Evolutionary conservation across 164 flowering plant species (phyloP).

Genomic region (Litsea cubeba): DNA sequence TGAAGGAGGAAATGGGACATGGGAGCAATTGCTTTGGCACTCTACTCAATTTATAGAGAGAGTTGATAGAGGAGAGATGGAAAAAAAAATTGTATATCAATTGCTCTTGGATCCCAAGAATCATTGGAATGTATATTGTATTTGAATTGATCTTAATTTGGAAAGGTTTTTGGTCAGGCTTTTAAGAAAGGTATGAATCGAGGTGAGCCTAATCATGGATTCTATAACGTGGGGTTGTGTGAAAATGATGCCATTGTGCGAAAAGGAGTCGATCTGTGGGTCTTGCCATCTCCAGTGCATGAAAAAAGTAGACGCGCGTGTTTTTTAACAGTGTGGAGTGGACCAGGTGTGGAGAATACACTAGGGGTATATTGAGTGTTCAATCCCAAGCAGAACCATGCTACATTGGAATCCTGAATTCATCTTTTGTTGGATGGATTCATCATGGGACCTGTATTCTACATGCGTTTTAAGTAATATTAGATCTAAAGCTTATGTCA

Average conservation of each 20-base stretch:
- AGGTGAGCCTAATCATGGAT: constrained; percentile 3
- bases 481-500: too few relatives aligned
- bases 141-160: neutral
- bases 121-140: neutral
- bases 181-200: neutral
- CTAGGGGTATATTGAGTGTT: too few relatives aligned
- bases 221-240: neutral
- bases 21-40: neutral
- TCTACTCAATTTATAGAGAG: constrained; percentile 8
- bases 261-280: neutral
- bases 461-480: too few relatives aligned
- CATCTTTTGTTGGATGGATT: too few relatives aligned
- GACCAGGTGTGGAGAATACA: neutral
- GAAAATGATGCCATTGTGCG: neutral
- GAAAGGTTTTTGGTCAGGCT: neutral
- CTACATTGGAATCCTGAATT: too few relatives aligned
- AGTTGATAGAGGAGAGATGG: neutral
- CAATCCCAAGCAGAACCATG: too few relatives aligned
- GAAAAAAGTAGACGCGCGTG: neutral
- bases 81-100: neutral
- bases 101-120: constrained; percentile 1
- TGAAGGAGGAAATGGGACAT: neutral
- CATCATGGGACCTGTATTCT: too few relatives aligned
- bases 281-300: neutral
- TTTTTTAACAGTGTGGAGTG: neutral